phyloP scores from a whole-genome alignment of 73 alveolate species.

The Paramecium octaurelia region DNA sequence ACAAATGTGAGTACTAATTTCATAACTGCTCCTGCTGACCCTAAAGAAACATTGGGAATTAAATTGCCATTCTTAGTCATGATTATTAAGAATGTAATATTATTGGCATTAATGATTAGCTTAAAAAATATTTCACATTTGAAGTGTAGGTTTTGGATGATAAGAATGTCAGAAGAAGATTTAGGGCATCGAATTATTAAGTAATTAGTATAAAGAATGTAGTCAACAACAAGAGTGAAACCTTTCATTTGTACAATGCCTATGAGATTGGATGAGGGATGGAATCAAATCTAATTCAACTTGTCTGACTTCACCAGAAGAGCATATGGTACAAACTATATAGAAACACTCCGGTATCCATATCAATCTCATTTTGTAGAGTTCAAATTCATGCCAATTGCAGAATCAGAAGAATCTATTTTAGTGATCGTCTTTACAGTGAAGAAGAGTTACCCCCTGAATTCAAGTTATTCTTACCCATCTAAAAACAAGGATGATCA shows the following conservation, averaged over 20 bases:
- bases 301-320: slow-evolving; percentile 85
- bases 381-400: slow-evolving; percentile 84
- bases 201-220: slow-evolving; percentile 85
- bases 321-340: slow-evolving; percentile 83
- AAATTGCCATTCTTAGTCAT: slow-evolving; percentile 97
- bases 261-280: slow-evolving; percentile 83
- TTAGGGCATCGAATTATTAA: slow-evolving; percentile 96
- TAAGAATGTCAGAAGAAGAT: slow-evolving; percentile 96
- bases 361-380: not conserved
- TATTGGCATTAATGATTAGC: slow-evolving; percentile 7
- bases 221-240: slow-evolving; percentile 94
- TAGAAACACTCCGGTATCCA: slow-evolving; percentile 67
- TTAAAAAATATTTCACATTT: slow-evolving; percentile 96
- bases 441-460: slow-evolving; percentile 84
- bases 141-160: slow-evolving; percentile 98
- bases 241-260: slow-evolving; percentile 98
- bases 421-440: slow-evolving; percentile 72
- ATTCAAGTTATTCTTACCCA: slow-evolving; percentile 76
- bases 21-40: slow-evolving; percentile 94
- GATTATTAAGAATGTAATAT: slow-evolving; percentile 84
- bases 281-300: slow-evolving; percentile 85
- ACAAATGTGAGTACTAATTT: slow-evolving; percentile 95
- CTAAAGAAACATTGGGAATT: slow-evolving; percentile 94
- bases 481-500: slow-evolving; percentile 57
- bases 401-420: slow-evolving; percentile 80